A percentile compares a stretch with the other conserved stretches of the same genome.
These are phyloP conservation scores for Candida ascalaphidarum DNA, from an alignment of 805 yeast genomes.

Conservation along the genomic window DNA sequence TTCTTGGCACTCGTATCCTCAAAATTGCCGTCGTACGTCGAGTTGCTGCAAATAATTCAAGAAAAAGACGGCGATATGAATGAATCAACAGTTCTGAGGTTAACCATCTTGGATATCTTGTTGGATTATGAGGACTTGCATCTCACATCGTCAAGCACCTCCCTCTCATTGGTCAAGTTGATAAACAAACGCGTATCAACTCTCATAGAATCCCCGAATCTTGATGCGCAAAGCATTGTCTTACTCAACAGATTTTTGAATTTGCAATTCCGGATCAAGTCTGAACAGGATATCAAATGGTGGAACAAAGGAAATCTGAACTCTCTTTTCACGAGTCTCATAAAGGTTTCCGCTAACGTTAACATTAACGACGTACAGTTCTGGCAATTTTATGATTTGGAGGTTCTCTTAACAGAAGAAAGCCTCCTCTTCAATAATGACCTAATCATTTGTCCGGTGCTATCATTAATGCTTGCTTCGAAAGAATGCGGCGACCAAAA, in stretches of 20 bases:
- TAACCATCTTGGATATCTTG: constrained; percentile 39
- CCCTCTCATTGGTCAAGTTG: no score
- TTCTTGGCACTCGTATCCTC: constrained; percentile 15
- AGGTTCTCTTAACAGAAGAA: constrained; percentile 40
- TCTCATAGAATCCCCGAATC: constrained; percentile 3
- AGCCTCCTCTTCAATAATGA: constrained; percentile 48
- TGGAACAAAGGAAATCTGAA: constrained; percentile 48
- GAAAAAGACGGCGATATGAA: constrained; percentile 34
- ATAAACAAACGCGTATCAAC: no score
- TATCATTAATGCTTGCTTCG: constrained; percentile 46
- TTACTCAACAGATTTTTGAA: constrained; percentile 49
- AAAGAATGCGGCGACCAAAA: no score
- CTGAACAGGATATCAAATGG: constrained; percentile 70
- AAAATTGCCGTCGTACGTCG: constrained; percentile 36
- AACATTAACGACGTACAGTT: no score
- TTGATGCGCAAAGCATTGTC: constrained; percentile 31
- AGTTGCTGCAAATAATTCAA: constrained; percentile 33
- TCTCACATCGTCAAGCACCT: constrained; percentile 10
- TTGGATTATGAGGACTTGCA: constrained; percentile 29
- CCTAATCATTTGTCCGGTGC: constrained; percentile 44
- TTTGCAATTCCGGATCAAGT: no score
- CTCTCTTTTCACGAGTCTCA: constrained; percentile 61
- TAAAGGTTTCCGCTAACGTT: no score
- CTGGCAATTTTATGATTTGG: constrained; percentile 40
- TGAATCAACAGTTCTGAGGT: constrained; percentile 32